These are phyloP conservation scores for Trametes hirsuta DNA, from an alignment of 1,284 basidiomycete species.

Conservation along the genomic window DNA sequence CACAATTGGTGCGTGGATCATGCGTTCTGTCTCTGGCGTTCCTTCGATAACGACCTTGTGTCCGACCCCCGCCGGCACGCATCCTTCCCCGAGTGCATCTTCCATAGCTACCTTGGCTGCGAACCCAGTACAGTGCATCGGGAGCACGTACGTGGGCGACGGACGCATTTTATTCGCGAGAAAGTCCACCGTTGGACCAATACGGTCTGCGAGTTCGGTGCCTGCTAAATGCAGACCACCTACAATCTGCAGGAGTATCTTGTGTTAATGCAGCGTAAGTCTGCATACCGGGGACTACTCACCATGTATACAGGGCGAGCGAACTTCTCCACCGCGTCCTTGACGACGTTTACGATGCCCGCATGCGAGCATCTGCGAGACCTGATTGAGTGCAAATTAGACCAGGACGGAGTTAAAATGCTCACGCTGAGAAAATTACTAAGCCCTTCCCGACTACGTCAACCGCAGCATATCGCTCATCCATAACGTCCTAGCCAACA, in stretches of 20 bases:
- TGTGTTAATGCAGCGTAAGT: not conserved
- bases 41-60: conserved; percentile 60
- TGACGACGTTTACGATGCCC: conserved; percentile 82
- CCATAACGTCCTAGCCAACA: conserved; percentile 65
- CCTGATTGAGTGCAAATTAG: not conserved
- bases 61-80: conserved; percentile 77
- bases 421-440: conserved; percentile 81
- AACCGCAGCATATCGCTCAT: conserved; percentile 78
- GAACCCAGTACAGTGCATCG: conserved; percentile 86
- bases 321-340: conserved; percentile 64
- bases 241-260: conserved; percentile 52
- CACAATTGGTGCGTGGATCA: conserved; percentile 34
- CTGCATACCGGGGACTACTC: not conserved
- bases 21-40: conserved; percentile 41
- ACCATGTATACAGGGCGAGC: conserved; percentile 78
- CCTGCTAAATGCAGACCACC: conserved; percentile 82
- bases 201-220: conserved; percentile 61
- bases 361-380: conserved; percentile 74
- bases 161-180: conserved; percentile 61
- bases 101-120: conserved; percentile 70
- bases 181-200: conserved; percentile 73
- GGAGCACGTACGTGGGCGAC: conserved; percentile 70
- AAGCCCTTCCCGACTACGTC: conserved; percentile 81
- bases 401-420: conserved; percentile 16
- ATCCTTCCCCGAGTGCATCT: conserved; percentile 68